Conservation (phyloP, 164 flowering plant genomes). For the Warburgia ugandensis region DNA sequence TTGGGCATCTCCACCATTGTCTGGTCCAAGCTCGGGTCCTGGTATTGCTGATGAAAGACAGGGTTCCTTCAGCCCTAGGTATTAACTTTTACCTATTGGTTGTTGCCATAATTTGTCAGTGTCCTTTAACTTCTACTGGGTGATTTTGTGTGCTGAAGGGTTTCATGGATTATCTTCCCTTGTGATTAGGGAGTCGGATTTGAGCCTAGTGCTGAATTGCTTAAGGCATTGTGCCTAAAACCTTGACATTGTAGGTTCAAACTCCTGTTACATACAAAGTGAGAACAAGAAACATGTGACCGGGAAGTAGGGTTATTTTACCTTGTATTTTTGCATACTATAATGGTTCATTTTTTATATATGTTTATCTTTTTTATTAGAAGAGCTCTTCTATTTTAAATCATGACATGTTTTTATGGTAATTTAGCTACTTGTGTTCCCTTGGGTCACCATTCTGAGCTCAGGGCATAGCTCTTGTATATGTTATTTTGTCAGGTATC, state of each 20-base stretch:
- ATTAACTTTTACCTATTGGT: not conserved
- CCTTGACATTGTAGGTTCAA: not conserved
- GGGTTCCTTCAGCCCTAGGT: conserved; percentile 25
- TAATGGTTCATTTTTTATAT: too few species aligned
- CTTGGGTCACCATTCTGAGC: too few species aligned
- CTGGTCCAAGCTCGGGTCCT: conserved; percentile 11
- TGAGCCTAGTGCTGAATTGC: too few species aligned
- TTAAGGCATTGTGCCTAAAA: not conserved
- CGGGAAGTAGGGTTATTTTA: too few species aligned
- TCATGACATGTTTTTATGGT: too few species aligned
- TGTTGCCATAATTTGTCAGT: not conserved
- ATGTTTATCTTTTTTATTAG: too few species aligned
- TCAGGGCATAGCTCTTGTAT: too few species aligned
- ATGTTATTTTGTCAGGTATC: too few species aligned
- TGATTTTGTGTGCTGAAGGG: not conserved
- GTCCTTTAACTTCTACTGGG: not conserved
- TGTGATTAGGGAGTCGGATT: too few species aligned
- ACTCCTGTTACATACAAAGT: not conserved
- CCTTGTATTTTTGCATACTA: too few species aligned
- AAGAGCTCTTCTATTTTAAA: too few species aligned
- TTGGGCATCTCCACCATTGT: conserved; percentile 9
- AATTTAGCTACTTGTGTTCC: too few species aligned
- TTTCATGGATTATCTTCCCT: not conserved
- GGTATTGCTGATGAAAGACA: conserved; percentile 14
- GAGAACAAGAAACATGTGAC: not conserved